These are phyloP conservation scores for Amphibolis antarctica DNA, from an alignment of 106 monocot species.

Conservation along the genomic window DNA sequence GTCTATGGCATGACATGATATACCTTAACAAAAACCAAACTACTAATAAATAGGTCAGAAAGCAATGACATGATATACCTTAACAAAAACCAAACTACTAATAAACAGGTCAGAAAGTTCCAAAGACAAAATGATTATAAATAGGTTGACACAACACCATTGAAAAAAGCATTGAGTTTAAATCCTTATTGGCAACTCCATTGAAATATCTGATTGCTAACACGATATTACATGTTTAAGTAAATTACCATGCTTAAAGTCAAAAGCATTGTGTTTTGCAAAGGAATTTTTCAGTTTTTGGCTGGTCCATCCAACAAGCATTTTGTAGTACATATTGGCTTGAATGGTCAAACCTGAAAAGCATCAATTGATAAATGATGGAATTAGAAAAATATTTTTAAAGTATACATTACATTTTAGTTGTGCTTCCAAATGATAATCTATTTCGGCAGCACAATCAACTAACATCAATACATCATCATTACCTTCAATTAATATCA, in stretches of 20 bases:
- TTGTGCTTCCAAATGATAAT: no score
- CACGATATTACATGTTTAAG: neutral
- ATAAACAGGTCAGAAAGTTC: no score
- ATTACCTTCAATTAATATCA: neutral
- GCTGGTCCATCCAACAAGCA: conserved; percentile 93
- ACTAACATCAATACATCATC: neutral
- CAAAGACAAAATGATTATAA: no score
- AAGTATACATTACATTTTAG: no score
- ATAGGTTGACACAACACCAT: neutral
- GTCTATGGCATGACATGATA: no score
- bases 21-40: no score
- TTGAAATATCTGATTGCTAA: neutral
- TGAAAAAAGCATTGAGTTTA: neutral
- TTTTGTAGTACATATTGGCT: conserved; percentile 97
- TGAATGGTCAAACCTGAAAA: conserved; percentile 76
- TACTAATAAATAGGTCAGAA: no score
- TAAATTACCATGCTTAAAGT: conserved; percentile 83
- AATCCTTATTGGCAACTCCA: neutral
- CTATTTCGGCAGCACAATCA: no score
- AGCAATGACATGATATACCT: no score
- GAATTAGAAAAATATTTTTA: neutral
- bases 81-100: no score
- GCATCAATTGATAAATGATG: neutral
- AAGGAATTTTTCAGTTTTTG: conserved; percentile 78
- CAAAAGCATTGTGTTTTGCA: conserved; percentile 57